Percentiles rank a stretch among this genome's conserved stretches.
Conservation (phyloP, 768 basidiomycete genomes). For the Pleurotus tuber-regium region DNA sequence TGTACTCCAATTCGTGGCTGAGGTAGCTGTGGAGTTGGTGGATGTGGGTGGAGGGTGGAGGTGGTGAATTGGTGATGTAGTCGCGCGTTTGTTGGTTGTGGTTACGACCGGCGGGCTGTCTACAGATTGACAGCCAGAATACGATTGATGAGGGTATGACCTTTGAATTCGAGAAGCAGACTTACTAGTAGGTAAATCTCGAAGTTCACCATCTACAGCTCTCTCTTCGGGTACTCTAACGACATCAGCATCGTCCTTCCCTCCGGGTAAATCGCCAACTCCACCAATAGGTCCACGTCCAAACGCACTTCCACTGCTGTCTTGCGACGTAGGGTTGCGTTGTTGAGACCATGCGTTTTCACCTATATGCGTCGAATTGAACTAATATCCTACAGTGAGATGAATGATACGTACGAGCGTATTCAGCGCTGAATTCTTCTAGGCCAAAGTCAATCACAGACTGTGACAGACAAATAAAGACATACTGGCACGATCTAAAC, state of each 20-base stretch:
- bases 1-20: background rate
- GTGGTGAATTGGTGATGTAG: background rate
- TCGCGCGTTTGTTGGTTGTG: background rate
- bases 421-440: background rate
- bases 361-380: background rate
- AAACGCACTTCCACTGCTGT: too few species aligned
- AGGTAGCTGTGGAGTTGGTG: background rate
- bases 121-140: background rate
- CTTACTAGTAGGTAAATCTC: background rate
- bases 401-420: background rate
- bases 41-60: too few species aligned
- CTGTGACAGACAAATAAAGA: background rate
- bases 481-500: background rate
- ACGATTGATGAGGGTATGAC: too few species aligned
- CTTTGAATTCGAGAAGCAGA: too few species aligned
- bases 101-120: slow-evolving; percentile 4
- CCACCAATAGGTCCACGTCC: slow-evolving; percentile 22
- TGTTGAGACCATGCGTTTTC: slow-evolving; percentile 1
- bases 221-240: slow-evolving; percentile 39
- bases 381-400: background rate
- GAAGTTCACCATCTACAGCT: background rate
- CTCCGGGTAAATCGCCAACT: slow-evolving; percentile 42
- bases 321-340: background rate
- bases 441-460: background rate
- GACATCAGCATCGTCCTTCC: slow-evolving; percentile 33